Evolutionary conservation across 306 rosid species (phyloP).

Genomic region (Trichosanthes cucumerina): DNA sequence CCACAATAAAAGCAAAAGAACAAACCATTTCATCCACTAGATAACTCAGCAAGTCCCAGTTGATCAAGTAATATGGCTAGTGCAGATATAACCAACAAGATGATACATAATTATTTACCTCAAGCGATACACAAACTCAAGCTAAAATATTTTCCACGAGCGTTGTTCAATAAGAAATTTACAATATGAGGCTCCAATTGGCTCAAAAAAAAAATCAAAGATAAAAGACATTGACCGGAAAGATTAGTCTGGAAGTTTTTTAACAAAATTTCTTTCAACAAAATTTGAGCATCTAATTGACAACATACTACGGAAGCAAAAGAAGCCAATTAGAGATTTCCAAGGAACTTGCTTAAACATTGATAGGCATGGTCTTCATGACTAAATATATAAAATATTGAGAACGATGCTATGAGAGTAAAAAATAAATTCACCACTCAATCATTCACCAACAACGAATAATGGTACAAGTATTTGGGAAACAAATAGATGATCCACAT

Average conservation of each 20-base stretch:
- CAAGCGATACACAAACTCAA: background rate
- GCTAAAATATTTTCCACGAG: background rate
- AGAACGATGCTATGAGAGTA: background rate
- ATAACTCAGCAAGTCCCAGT: background rate
- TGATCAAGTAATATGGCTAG: background rate
- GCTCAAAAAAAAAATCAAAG: background rate
- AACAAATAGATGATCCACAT: background rate
- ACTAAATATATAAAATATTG: background rate
- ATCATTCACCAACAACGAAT: background rate
- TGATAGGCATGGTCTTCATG: background rate
- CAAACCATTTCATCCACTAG: background rate
- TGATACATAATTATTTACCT: background rate
- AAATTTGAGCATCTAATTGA: background rate
- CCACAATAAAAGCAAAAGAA: background rate
- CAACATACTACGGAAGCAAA: background rate
- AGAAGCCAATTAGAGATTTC: background rate
- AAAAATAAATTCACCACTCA: background rate
- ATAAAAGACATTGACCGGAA: background rate
- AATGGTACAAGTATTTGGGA: background rate
- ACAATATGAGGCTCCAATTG: background rate
- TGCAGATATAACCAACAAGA: background rate
- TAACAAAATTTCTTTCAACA: background rate
- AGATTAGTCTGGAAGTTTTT: background rate
- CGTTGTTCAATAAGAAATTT: no score
- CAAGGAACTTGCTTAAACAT: background rate